These are phyloP conservation scores for Alternaria metachromatica DNA, from an alignment of 2,329 filamentous ascomycete genomes.

Conservation along the genomic window DNA sequence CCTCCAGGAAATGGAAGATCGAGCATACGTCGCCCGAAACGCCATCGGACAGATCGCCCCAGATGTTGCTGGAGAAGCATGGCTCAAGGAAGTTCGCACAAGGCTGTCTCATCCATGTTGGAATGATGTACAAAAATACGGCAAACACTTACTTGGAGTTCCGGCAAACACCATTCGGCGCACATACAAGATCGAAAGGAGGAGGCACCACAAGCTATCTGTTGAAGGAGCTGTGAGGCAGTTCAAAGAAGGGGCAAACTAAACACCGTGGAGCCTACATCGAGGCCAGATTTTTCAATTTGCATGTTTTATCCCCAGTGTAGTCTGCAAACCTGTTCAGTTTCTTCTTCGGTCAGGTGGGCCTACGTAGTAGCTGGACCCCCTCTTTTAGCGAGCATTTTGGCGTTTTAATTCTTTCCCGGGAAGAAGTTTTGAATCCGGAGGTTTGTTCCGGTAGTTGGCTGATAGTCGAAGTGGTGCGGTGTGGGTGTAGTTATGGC, in stretches of 20 bases:
- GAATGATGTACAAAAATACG: not conserved
- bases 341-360: not conserved
- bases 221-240: not conserved
- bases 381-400: conserved; percentile 43
- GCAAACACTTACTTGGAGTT: not conserved
- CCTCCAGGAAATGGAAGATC: not conserved
- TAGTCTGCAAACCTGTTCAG: not conserved
- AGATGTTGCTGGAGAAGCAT: not conserved
- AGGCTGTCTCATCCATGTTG: not conserved
- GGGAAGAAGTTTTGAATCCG: conserved; percentile 16
- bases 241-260: not conserved
- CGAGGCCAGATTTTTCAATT: not conserved
- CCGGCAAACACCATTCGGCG: not conserved
- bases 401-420: conserved; percentile 33
- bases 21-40: not conserved
- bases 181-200: not conserved
- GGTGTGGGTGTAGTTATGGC: conserved; percentile 18
- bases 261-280: not conserved
- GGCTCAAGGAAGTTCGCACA: not conserved
- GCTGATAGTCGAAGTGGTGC: not conserved
- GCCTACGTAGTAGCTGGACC: conserved; percentile 27
- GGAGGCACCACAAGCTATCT: not conserved
- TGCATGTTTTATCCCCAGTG: not conserved
- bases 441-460: conserved; percentile 22
- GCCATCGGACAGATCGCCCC: not conserved